Conservation (phyloP, 2,329 filamentous ascomycete genomes). For the Thelonectria rubi region DNA sequence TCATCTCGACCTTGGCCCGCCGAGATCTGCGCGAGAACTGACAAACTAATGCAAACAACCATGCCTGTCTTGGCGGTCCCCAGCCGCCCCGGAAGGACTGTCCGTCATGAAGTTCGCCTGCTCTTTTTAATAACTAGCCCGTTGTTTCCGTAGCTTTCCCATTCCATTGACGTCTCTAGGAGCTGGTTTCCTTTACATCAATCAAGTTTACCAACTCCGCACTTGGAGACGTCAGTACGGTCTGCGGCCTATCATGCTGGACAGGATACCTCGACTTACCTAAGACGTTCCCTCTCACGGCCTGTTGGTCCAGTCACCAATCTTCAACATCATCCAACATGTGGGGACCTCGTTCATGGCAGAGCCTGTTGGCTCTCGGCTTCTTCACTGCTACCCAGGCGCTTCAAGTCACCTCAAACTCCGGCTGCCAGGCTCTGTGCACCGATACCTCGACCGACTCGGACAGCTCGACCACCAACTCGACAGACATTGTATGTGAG, state of each 20-base stretch:
- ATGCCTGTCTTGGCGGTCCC: conserved; percentile 8
- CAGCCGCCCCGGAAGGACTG: not conserved
- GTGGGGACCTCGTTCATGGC: conserved; percentile 2
- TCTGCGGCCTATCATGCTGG: conserved; percentile 28
- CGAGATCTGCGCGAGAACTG: conserved; percentile 15
- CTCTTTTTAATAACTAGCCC: not conserved
- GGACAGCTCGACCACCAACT: conserved; percentile 49
- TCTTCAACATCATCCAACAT: conserved; percentile 13
- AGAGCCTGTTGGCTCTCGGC: conserved; percentile 13
- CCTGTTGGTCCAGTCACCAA: conserved; percentile 7
- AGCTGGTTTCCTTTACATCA: conserved; percentile 1
- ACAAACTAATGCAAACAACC: conserved; percentile 9
- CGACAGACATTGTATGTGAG: conserved; percentile 58
- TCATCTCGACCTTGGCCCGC: conserved; percentile 8
- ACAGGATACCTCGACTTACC: conserved; percentile 7
- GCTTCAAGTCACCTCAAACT: conserved; percentile 61
- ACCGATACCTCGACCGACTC: conserved; percentile 47
- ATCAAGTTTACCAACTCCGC: not conserved
- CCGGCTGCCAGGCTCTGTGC: conserved; percentile 59
- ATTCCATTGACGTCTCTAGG: conserved; percentile 3
- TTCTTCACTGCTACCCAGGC: conserved; percentile 32
- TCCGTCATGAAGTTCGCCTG: not conserved
- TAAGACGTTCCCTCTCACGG: conserved; percentile 1
- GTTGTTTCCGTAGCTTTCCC: not conserved
- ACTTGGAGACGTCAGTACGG: not conserved